A percentile compares a stretch with the other conserved stretches of the same genome.
These are phyloP conservation scores for Colletotrichum camelliae DNA, from an alignment of 2,329 filamentous ascomycete species.

Conservation along the genomic window DNA sequence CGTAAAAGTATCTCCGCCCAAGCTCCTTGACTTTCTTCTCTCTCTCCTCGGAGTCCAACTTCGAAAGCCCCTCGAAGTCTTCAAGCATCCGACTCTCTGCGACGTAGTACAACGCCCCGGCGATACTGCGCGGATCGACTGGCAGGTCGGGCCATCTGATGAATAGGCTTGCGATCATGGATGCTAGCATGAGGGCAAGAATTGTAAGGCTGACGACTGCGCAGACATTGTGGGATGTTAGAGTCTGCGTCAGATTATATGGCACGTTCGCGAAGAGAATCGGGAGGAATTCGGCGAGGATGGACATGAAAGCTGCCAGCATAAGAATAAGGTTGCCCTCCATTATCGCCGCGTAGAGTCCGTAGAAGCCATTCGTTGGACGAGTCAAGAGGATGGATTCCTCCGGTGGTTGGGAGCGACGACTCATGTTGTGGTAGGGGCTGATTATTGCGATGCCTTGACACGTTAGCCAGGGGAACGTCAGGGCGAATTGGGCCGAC, in stretches of 20 bases:
- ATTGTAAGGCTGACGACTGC: conserved; percentile 43
- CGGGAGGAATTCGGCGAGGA: conserved; percentile 56
- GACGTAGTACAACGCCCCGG: conserved; percentile 50
- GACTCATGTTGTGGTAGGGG: conserved; percentile 47
- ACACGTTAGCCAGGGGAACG: neutral
- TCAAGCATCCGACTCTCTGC: conserved; percentile 21
- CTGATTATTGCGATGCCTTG: conserved; percentile 50
- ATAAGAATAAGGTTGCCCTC: conserved; percentile 44
- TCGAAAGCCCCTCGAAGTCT: conserved; percentile 19
- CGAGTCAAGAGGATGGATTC: conserved; percentile 46
- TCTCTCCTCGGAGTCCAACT: neutral
- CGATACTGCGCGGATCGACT: conserved; percentile 51
- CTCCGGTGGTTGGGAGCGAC: conserved; percentile 36
- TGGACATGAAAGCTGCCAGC: conserved; percentile 43
- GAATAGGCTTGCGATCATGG: conserved; percentile 44
- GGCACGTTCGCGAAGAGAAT: conserved; percentile 54
- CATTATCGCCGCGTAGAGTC: conserved; percentile 41
- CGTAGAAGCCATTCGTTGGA: conserved; percentile 50
- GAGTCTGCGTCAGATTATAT: conserved; percentile 47
- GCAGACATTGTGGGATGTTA: conserved; percentile 43
- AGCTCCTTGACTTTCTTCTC: conserved; percentile 9
- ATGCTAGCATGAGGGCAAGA: conserved; percentile 47
- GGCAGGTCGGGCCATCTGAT: conserved; percentile 49
- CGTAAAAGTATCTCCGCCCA: conserved; percentile 23
- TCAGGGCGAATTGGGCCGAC: neutral